Base-by-base conservation (phyloP, 2,329 filamentous ascomycete genomes). In the Aureobasidium melanogenum region DNA sequence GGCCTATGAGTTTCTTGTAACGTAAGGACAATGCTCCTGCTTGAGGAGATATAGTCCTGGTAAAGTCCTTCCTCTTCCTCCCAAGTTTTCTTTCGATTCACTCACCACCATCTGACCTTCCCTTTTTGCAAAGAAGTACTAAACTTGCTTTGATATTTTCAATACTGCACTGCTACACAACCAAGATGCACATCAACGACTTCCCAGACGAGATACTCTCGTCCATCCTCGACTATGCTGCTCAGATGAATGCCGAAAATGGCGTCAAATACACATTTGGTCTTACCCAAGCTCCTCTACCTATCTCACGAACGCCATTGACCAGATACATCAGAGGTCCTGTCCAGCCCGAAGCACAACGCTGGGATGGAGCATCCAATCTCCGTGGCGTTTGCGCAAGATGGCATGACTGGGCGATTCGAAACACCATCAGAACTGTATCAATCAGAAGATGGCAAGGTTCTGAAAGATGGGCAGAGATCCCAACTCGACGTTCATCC, bases 341-440 rank as follows among this genome's bases (percentile, higher is more conserved):
- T 17, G 72, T 81, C 17, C 78, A 77, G 10, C 74, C 78, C 41
- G 79, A 82, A 68, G 74, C 78, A 56, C 71, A 81, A 52, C 75
- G 76, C 63, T 83, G 80, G 80, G 77, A 80, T 64, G 73, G 79
- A 36, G 79, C 77, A 26, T 70, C 73, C 34, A 71, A 75, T 17
- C 75, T 82, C 55, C 77, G 80, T 44, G 74, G 76, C 15, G 79
- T 80, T 30, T 80, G 77, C 71, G 73, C 72, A 60, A 66, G 69
- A 63, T 83, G 80, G 80, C 80, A 82, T 67, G 73, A 80, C 56
- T 83, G 80, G 80, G 75, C 79, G 22, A 68, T 81, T 63, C 72
- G 74, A 41, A 80, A 80, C 69, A 77, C 79, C 62, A 70, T 82
- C 67, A 76, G 75, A 66, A 76, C 79, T 54, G 70, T 82, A 56